Evolutionary conservation across 805 yeast genomes (phyloP).

Genomic region (Starmerella bacillaris): DNA sequence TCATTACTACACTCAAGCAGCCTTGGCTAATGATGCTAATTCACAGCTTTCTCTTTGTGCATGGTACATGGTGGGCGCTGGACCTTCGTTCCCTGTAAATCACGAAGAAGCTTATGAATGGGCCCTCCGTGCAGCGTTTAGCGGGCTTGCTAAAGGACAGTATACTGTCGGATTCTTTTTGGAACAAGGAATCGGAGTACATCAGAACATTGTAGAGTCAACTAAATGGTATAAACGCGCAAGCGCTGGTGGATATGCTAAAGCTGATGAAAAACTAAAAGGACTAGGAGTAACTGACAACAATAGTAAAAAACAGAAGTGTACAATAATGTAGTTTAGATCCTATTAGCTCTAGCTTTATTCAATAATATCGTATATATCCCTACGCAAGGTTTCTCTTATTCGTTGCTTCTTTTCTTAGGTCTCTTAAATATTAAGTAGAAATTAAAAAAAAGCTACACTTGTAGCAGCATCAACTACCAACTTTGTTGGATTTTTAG

Average conservation of each 20-base stretch:
- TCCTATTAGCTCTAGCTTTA: too few species aligned
- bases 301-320: constrained; percentile 25
- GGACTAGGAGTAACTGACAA: constrained; percentile 6
- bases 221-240: constrained; percentile 62
- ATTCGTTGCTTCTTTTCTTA: too few species aligned
- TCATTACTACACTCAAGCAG: constrained; percentile 85
- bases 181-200: constrained; percentile 79
- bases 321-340: constrained; percentile 26
- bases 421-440: too few species aligned
- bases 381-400: too few species aligned
- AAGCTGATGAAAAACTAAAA: constrained; percentile 28
- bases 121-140: constrained; percentile 74
- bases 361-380: too few species aligned
- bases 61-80: constrained; percentile 87
- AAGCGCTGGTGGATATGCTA: constrained; percentile 39
- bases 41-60: constrained; percentile 92
- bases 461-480: too few species aligned
- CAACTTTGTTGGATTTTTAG: too few species aligned
- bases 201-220: constrained; percentile 36
- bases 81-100: constrained; percentile 61
- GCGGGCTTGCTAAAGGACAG: constrained; percentile 66
- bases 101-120: constrained; percentile 81
- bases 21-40: constrained; percentile 67
- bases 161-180: constrained; percentile 66
- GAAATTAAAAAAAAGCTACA: too few species aligned